Evolutionary conservation across 140 eudicot species (phyloP), one percentile per base, ranked within the genome.

Genomic region (Anethum foeniculum): DNA sequence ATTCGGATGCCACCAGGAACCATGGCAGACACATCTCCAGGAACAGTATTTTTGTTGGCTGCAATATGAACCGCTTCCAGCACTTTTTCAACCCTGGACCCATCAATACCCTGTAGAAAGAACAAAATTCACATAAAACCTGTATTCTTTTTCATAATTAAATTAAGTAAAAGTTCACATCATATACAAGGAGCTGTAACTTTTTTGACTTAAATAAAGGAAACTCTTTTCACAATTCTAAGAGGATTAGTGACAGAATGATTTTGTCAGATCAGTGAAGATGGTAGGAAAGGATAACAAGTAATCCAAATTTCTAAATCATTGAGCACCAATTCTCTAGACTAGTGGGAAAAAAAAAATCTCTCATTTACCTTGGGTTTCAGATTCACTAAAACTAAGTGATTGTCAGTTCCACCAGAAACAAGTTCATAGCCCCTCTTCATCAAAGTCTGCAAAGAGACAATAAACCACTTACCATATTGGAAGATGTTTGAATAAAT

Each of bases 1-100:
- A 96, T 93, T 82, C 98, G 88, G 85, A 96, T 96, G 87, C 99
- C 99, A 87, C 99, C 99, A 76, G 99, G 99, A 83, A 96, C 98
- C 99, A 96, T 96, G 80, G 99, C 99, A 78, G 99, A 96, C 73
- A 93, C 99, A 87, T 96, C 98, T 81, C 99, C 99, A 27, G 99
- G 98, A 77, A 96, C 98, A 7, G 98, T 96, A 79, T 96, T 96
- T 74, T 93, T 96, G 81, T 96, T 96, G 73, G 98, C 98, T 34
- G 97, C 99, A 85, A 96, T 96, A 79, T 96, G 99, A 81, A 96
- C 99, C 67, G 97, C 83, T 87, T 96, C 99, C 92, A 96, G 80
- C 85, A 96, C 98, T 88, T 96, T 96, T 89, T 96, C 99, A 52
- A 96, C 97, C 85, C 97, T 87, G 67, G 97, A 96, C 80, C 99